phyloP scores from a whole-genome alignment of 768 basidiomycete species.

The Mycena rebaudengoi region DNA sequence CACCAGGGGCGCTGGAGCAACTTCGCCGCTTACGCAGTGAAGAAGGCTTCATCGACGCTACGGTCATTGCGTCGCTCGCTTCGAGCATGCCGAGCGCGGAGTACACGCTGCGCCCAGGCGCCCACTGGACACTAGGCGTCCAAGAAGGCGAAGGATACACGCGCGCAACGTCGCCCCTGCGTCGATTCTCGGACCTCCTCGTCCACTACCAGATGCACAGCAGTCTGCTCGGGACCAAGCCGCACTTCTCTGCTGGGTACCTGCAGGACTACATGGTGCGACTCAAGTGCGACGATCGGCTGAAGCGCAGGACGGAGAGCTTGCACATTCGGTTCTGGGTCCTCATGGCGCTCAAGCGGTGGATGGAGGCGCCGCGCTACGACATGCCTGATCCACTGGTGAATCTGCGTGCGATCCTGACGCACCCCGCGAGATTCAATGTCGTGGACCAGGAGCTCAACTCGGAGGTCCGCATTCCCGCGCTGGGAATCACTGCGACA shows the following conservation, averaged over 20 bases:
- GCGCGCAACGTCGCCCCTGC: conserved; percentile 86
- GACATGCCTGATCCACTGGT: conserved; percentile 34
- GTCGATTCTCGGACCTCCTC: conserved; percentile 84
- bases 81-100: conserved; percentile 42
- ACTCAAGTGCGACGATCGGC: conserved; percentile 46
- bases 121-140: conserved; percentile 78
- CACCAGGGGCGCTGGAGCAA: conserved; percentile 47
- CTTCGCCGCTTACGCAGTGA: conserved; percentile 59
- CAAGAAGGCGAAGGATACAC: conserved; percentile 80
- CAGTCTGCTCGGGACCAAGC: conserved; percentile 59
- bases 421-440: conserved; percentile 16
- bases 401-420: conserved; percentile 31
- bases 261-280: conserved; percentile 53
- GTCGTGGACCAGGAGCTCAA: conserved; percentile 13
- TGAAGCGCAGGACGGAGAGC: conserved; percentile 37
- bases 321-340: conserved; percentile 46
- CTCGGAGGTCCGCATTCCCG: conserved; percentile 29
- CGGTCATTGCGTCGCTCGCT: conserved; percentile 42
- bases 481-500: conserved; percentile 31
- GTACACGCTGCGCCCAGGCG: conserved; percentile 62
- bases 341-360: conserved; percentile 47
- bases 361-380: conserved; percentile 39
- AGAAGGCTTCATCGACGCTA: conserved; percentile 51
- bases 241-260: conserved; percentile 56
- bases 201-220: conserved; percentile 95